These are phyloP conservation scores for Crithidia mellificae DNA, from an alignment of 208 protist genomes.

Conservation along the genomic window DNA sequence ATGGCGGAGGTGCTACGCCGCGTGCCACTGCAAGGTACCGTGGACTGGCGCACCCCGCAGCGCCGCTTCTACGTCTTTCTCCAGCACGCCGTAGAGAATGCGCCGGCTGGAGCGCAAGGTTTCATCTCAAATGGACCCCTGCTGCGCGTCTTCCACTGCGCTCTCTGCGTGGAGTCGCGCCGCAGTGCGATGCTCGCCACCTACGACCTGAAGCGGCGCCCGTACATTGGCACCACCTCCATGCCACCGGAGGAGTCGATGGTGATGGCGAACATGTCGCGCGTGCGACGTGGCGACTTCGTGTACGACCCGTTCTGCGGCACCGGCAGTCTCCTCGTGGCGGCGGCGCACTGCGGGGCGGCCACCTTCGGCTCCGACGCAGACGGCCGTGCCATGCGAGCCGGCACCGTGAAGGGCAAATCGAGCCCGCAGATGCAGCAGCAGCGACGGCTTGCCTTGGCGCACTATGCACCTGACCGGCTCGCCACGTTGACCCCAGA, in stretches of 20 bases:
- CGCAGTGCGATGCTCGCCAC: slow-evolving; percentile 54
- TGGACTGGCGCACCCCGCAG: slow-evolving; percentile 31
- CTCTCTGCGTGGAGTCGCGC: slow-evolving; percentile 34
- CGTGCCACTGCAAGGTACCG: slow-evolving; percentile 12
- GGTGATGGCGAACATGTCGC: slow-evolving; percentile 90
- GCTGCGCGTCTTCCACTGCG: slow-evolving; percentile 51
- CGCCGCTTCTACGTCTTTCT: slow-evolving; percentile 57
- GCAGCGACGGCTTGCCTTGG: slow-evolving; percentile 62
- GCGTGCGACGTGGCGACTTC: slow-evolving; percentile 50
- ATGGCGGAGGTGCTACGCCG: slow-evolving; percentile 35
- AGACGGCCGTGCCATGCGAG: slow-evolving; percentile 85
- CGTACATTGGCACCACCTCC: slow-evolving; percentile 95
- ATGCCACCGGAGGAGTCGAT: slow-evolving; percentile 95
- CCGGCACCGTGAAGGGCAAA: slow-evolving; percentile 50
- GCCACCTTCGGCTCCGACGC: slow-evolving; percentile 89
- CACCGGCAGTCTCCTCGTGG: slow-evolving; percentile 87
- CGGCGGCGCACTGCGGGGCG: slow-evolving; percentile 86
- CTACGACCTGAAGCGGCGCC: slow-evolving; percentile 85
- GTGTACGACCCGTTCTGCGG: slow-evolving; percentile 95
- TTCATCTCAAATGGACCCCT: slow-evolving; percentile 48
- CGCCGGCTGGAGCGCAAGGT: slow-evolving; percentile 36
- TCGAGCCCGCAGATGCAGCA: slow-evolving; percentile 71
- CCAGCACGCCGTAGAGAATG: slow-evolving; percentile 52
- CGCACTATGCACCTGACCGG: slow-evolving; percentile 29
- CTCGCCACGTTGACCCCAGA: slow-evolving; percentile 39